Evolutionary conservation across 306 rosid species (phyloP).

Genomic region (Vicia faba): DNA sequence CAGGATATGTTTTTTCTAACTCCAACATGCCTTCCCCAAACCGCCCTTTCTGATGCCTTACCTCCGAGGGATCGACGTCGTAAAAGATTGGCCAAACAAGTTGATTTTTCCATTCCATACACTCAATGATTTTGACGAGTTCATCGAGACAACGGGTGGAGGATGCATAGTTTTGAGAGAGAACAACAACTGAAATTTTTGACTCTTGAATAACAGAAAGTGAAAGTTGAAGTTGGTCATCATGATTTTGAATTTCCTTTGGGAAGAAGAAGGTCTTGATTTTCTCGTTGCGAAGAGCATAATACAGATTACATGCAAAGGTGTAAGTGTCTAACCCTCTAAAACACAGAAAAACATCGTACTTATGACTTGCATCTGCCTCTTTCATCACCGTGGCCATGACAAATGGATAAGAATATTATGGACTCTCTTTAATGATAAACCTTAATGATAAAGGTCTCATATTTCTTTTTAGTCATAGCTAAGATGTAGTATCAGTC

Average conservation of each 20-base stretch:
- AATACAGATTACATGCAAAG: neutral
- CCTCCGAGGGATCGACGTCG: neutral
- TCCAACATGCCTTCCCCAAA: neutral
- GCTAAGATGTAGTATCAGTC: too few species aligned
- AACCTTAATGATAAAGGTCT: too few species aligned
- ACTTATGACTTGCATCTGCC: neutral
- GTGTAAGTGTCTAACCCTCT: neutral
- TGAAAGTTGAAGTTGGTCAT: neutral
- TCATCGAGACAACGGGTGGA: neutral
- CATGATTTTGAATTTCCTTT: neutral
- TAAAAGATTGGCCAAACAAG: slow-evolving; percentile 1
- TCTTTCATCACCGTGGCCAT: neutral
- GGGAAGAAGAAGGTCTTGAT: neutral
- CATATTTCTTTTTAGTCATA: too few species aligned
- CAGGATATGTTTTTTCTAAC: neutral
- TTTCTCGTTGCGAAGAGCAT: neutral
- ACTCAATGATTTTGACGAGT: neutral
- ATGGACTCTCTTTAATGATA: neutral
- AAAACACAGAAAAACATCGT: neutral
- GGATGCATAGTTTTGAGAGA: neutral
- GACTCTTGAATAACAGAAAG: neutral
- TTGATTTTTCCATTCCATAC: neutral
- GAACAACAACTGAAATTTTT: neutral
- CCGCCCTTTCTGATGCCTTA: neutral
- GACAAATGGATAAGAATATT: neutral